These are phyloP conservation scores for Trichosporon ovoides DNA, from an alignment of 1,284 basidiomycete species.

Conservation along the genomic window DNA sequence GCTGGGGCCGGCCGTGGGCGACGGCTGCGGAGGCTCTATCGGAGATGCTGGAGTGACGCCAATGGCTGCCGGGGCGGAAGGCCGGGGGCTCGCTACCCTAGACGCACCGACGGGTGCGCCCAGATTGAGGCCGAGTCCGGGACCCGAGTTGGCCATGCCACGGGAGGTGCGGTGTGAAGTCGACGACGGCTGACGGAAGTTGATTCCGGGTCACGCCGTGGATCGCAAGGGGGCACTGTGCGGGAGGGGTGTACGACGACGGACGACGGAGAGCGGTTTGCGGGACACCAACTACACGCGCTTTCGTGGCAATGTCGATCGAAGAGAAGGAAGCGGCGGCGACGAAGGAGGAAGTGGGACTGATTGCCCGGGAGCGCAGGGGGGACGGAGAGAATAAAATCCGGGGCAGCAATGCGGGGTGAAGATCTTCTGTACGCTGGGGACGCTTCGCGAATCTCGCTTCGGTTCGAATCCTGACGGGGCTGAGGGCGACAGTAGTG, in stretches of 20 bases:
- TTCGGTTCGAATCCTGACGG: too few species aligned
- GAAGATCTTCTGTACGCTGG: conserved; percentile 3
- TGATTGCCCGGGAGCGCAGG: background rate
- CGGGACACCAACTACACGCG: too few species aligned
- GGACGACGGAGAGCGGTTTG: background rate
- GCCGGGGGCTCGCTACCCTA: background rate
- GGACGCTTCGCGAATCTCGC: background rate
- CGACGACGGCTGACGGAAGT: background rate
- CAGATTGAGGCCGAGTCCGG: conserved; percentile 2
- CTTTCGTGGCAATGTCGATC: too few species aligned
- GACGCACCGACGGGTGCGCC: background rate
- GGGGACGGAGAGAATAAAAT: background rate
- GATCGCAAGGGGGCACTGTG: background rate
- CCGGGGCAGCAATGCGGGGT: conserved; percentile 6
- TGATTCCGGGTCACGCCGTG: background rate
- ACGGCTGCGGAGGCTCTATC: background rate
- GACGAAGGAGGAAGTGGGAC: too few species aligned
- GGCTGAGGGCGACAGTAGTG: too few species aligned
- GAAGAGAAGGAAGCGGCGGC: too few species aligned
- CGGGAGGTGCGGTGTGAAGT: background rate
- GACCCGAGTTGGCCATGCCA: conserved; percentile 1
- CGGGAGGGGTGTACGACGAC: background rate
- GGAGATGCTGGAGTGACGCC: background rate
- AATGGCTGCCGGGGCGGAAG: background rate
- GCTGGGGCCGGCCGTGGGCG: background rate